These are phyloP conservation scores for Sonneratia alba DNA, from an alignment of 345 rosid species.

Conservation along the genomic window DNA sequence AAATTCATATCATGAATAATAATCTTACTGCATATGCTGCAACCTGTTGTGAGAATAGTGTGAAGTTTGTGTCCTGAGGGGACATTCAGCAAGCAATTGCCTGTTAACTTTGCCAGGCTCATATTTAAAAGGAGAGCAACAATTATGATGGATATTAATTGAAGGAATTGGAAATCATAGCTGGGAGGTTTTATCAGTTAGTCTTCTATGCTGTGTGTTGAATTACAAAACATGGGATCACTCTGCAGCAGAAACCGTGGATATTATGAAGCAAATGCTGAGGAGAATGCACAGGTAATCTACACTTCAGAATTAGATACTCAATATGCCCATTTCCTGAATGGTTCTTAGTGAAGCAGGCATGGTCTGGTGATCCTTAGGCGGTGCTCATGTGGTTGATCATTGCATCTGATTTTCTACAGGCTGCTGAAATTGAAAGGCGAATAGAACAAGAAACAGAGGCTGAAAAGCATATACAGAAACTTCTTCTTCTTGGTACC, in stretches of 20 bases:
- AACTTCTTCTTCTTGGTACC: constrained; percentile 83
- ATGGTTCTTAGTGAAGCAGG: neutral
- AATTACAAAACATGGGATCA: constrained; percentile 58
- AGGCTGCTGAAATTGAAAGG: constrained; percentile 92
- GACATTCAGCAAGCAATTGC: neutral
- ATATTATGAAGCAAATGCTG: constrained; percentile 52
- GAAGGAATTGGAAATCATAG: constrained; percentile 7
- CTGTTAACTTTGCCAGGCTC: neutral
- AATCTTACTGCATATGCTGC: too few relatives aligned
- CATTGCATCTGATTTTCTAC: constrained; percentile 6
- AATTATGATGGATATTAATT: neutral
- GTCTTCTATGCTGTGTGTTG: constrained; percentile 39
- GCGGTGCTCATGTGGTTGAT: neutral
- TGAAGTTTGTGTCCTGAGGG: too few relatives aligned
- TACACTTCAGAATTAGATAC: neutral
- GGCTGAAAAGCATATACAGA: constrained; percentile 90
- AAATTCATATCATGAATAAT: too few relatives aligned
- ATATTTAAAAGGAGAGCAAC: neutral
- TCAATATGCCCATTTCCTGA: neutral
- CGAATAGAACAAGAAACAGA: constrained; percentile 90
- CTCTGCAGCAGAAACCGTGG: constrained; percentile 71
- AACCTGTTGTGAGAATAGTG: too few relatives aligned
- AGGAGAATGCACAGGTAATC: constrained; percentile 76
- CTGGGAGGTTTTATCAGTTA: constrained; percentile 19
- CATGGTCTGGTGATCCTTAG: neutral